Evolutionary conservation across 257 asterid species (phyloP), one percentile per base, ranked within the genome.

Genomic region (Lithospermum erythrorhizon): DNA sequence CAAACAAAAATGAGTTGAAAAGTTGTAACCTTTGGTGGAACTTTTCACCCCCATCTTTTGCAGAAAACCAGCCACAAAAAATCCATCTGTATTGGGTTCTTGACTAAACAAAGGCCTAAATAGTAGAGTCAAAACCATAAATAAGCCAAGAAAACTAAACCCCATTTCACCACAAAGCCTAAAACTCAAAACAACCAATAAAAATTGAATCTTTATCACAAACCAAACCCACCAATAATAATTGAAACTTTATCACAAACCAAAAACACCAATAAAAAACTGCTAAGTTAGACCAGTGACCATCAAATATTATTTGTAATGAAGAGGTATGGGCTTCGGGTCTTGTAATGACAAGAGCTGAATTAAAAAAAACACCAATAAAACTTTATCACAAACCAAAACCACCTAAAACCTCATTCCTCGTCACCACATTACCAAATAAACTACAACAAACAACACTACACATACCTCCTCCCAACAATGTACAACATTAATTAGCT

Each of bases 21-120:
- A 77, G 21, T 76, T 81, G 51, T 73, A 30, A 29, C 64, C 73
- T 61, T 69, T 56, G 23, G 65, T 63, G 15, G 76, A 64, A 52
- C 75, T 57, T 29, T 70, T 71, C 49, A 83, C 61, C 30, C 86
- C 93, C 95, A 85, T 85, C 29, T 81, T 78, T 29, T 72, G 76
- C 72, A 83, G 72, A 80, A 88, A 88, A 45, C 85, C 93, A 71
- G 76, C 58, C 41, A 85, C 72, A 70, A 76, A 83, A 15, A 74
- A 81, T 69, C 82, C 96, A 73, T 88, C 96, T 53, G 93, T 80
- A 53, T 83, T 83, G 71, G 84, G 87, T 66, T 63, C 74, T 67
- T 83, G 94, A 68, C 81, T 70, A 55, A 78, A 67, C 70, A 71
- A 68, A 64, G 89, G 82, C 74, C 73, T 73, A 30, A 77, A 70